Evolutionary conservation across 148 eudicot genomes (phyloP).

Genomic region (Diospyros kaki): DNA sequence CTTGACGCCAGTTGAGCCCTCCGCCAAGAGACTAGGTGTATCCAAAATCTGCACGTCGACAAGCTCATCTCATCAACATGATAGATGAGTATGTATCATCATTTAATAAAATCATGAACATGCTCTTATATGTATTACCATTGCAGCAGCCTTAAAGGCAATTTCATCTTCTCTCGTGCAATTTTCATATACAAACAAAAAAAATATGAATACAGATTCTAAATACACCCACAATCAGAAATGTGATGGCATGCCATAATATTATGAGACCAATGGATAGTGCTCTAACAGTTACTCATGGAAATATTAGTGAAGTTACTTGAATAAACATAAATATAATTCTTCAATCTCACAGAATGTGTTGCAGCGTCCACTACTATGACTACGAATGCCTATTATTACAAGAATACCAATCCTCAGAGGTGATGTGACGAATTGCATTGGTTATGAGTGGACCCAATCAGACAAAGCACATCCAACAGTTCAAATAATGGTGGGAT

Average conservation of each 20-base stretch:
- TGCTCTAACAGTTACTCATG: not conserved
- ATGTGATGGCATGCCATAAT: not conserved
- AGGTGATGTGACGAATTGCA: not conserved
- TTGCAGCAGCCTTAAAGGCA: too few relatives aligned
- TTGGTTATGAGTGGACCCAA: not conserved
- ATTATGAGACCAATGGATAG: too few relatives aligned
- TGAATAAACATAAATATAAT: not conserved
- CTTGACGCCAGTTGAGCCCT: constrained; percentile 63
- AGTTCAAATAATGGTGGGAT: not conserved
- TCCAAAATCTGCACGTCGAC: constrained; percentile 63
- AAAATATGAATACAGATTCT: not conserved
- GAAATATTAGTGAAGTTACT: not conserved
- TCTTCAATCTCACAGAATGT: not conserved
- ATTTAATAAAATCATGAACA: too few relatives aligned
- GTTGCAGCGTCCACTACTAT: not conserved
- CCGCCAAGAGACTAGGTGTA: constrained; percentile 80
- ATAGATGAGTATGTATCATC: too few relatives aligned
- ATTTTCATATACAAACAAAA: not conserved
- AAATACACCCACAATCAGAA: not conserved
- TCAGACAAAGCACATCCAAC: not conserved
- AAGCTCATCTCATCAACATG: not conserved
- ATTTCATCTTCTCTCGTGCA: not conserved
- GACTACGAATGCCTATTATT: too few relatives aligned
- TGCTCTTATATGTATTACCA: too few relatives aligned
- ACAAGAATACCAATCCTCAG: not conserved